A percentile compares a stretch with the other conserved stretches of the same genome.
These are phyloP conservation scores for Prototheca cutis DNA, from an alignment of 163 green algal species.

Conservation along the genomic window DNA sequence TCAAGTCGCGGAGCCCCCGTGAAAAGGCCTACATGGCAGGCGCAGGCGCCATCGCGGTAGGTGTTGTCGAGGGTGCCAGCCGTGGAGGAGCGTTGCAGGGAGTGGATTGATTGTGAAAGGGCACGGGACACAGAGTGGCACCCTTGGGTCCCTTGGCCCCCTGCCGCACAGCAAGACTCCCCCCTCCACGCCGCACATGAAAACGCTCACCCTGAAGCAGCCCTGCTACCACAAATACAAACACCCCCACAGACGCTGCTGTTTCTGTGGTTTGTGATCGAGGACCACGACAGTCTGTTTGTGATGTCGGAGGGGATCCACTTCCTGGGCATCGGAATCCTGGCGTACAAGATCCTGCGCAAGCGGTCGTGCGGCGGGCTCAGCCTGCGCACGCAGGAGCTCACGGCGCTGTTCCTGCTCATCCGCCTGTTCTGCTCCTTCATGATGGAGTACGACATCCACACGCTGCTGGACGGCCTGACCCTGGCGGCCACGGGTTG, in stretches of 20 bases:
- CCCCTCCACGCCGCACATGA: too few species aligned
- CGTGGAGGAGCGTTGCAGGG: too few species aligned
- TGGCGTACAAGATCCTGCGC: conserved; percentile 80
- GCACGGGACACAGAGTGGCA: too few species aligned
- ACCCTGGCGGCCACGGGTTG: conserved; percentile 77
- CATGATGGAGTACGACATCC: conserved; percentile 99
- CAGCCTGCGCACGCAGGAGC: conserved; percentile 78
- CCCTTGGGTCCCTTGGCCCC: neutral
- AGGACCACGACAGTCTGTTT: conserved; percentile 97
- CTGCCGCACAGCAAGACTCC: neutral
- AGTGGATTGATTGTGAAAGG: too few species aligned
- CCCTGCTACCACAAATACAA: too few species aligned
- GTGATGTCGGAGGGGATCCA: conserved; percentile 87
- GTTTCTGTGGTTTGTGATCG: conserved; percentile 78
- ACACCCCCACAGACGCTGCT: conserved; percentile 47
- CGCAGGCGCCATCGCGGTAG: too few species aligned
- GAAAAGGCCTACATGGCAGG: conserved; percentile 58
- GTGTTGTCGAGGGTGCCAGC: too few species aligned
- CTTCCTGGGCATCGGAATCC: conserved; percentile 81
- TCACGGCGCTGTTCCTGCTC: conserved; percentile 81
- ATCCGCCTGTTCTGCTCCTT: conserved; percentile 93
- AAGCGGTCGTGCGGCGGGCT: conserved; percentile 81
- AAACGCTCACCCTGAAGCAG: too few species aligned
- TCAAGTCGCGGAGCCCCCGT: conserved; percentile 51
- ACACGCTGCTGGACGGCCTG: conserved; percentile 88